phyloP scores from a whole-genome alignment of 441 rosid species.

The Theobroma grandiflorum region DNA sequence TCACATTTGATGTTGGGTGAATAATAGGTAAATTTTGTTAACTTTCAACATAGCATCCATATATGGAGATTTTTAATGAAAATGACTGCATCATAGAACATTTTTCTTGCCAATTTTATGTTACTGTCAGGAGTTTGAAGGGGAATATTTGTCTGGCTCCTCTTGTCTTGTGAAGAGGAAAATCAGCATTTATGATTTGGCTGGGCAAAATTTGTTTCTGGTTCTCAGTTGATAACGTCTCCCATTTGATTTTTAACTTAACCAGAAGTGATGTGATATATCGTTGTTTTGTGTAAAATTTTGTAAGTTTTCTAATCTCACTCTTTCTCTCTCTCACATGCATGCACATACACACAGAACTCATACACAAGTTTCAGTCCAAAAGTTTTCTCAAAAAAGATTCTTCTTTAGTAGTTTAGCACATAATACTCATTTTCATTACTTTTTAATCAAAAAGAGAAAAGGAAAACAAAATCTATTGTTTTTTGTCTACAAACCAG shows the following conservation, averaged over 20 bases:
- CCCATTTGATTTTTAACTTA: constrained; percentile 4
- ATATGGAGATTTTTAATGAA: constrained; percentile 4
- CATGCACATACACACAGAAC: background rate
- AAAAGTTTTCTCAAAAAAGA: background rate
- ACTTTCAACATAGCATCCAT: background rate
- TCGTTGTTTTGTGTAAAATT: background rate
- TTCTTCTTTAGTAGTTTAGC: background rate
- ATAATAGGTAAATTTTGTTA: constrained; percentile 1
- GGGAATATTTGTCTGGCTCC: background rate
- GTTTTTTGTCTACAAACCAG: background rate
- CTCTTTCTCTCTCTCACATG: background rate
- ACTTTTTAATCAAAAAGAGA: background rate
- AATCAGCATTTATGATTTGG: background rate
- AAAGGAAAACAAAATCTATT: background rate
- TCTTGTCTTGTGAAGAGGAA: background rate
- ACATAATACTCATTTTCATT: background rate
- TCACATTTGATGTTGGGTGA: background rate
- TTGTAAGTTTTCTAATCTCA: background rate
- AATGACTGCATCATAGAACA: background rate
- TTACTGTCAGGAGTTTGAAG: background rate
- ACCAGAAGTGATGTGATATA: constrained; percentile 3
- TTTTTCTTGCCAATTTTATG: background rate
- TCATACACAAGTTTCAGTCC: background rate
- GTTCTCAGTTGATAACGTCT: background rate
- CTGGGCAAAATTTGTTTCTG: background rate